Conservation (phyloP, 768 basidiomycete species). For the Phaeolepiota aurea region DNA sequence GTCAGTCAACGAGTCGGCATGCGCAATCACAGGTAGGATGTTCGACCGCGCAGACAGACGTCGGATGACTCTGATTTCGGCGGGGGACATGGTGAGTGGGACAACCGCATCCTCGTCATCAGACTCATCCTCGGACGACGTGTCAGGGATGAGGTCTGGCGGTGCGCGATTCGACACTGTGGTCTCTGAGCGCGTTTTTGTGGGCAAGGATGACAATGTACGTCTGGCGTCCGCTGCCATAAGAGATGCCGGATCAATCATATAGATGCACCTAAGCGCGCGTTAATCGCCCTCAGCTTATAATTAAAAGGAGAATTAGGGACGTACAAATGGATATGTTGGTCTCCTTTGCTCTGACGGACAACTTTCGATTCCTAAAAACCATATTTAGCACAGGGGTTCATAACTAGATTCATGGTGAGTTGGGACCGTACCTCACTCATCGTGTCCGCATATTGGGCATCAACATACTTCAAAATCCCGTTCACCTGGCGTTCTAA, state of each 20-base stretch:
- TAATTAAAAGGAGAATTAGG: slow-evolving; percentile 1
- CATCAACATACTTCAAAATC: slow-evolving; percentile 72
- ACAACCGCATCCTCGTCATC: slow-evolving; percentile 42
- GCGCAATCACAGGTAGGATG: slow-evolving; percentile 75
- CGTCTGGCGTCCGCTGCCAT: slow-evolving; percentile 45
- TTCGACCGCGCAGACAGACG: slow-evolving; percentile 70
- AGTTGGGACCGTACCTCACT: slow-evolving; percentile 50
- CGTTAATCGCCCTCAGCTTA: slow-evolving; percentile 6
- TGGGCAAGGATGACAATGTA: slow-evolving; percentile 37
- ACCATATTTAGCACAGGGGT: neutral
- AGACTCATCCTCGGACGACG: slow-evolving; percentile 39
- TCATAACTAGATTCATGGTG: neutral
- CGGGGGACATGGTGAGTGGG: slow-evolving; percentile 60
- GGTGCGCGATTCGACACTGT: slow-evolving; percentile 47
- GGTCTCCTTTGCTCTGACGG: slow-evolving; percentile 80
- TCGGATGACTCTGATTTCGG: slow-evolving; percentile 72
- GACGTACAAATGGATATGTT: slow-evolving; percentile 81
- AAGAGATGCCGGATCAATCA: slow-evolving; percentile 73
- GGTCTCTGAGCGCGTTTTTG: slow-evolving; percentile 57
- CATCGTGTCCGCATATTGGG: slow-evolving; percentile 81
- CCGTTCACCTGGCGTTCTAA: slow-evolving; percentile 72
- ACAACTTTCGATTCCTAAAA: slow-evolving; percentile 81
- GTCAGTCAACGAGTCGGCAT: slow-evolving; percentile 78
- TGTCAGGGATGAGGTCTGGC: slow-evolving; percentile 48
- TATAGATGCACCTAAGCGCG: slow-evolving; percentile 63